Evolutionary conservation across 2,329 filamentous ascomycete genomes (phyloP), one percentile per base, ranked within the genome.

Genomic region (Tricladium varicosporioides): DNA sequence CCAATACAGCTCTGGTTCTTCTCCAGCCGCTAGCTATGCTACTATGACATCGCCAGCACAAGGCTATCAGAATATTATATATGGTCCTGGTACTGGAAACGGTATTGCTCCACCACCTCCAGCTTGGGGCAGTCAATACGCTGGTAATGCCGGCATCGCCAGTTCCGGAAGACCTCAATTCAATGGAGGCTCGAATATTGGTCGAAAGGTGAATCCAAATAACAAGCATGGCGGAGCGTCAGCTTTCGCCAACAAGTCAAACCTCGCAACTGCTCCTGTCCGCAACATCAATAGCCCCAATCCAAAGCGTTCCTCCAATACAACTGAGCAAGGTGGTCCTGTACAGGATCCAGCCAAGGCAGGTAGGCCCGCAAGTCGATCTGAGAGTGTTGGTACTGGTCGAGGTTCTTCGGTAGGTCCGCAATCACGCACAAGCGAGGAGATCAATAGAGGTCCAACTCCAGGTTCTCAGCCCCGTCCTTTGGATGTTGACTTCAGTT

Each of bases 391-490:
- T 22, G 22, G 36, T n/a, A n/a, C 14, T 19, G 22, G n/a, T 56
- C 51, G 16, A 46, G 31, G 11, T 18, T 13, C 55, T 22, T 56
- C 49, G 44, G 52, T 40, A 53, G 44, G 10, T 27, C 19, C 15
- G 22, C 50, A 33, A 46, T 47, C 48, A 44, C 31, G 14, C 18
- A 15, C 45, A 18, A 33, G 42, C 13, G 16, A 40, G 36, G 36
- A 40, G 10, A 40, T 11, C 18, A 53, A 45, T 43, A 47, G 45
- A 10, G 56, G 18, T 44, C 56, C 63, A 16, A 62, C 60, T 36
- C 63, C 63, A 22, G 48, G 53, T 19, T 36, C 59, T 14, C 59
- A 54, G 19, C 46, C 53, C 2, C 51, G 48, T 5, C 49, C 54
- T 9, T 40, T 51, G 2, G 51, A 51, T 51, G 43, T 47, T 31